phyloP scores from a whole-genome alignment of 345 rosid species.

The Eucalyptus urophylla region DNA sequence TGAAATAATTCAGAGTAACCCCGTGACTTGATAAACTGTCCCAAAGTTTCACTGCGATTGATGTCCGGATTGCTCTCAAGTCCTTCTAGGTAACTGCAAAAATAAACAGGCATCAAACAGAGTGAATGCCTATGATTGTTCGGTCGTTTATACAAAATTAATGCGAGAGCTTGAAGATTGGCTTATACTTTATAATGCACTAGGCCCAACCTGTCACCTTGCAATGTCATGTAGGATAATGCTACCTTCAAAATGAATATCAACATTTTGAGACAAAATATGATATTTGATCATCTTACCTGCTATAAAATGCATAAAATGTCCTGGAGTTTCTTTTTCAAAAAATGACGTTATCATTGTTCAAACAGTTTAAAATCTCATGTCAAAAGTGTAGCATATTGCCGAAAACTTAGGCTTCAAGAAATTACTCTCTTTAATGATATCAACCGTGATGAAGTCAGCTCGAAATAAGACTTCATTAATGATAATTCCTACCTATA shows the following conservation, averaged over 20 bases:
- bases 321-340: background rate
- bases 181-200: background rate
- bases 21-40: constrained; percentile 41
- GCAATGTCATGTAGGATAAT: background rate
- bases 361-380: background rate
- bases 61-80: constrained; percentile 58
- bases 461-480: background rate
- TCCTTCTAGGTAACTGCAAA: constrained; percentile 44
- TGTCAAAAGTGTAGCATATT: background rate
- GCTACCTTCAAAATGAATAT: too few relatives aligned
- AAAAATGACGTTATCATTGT: background rate
- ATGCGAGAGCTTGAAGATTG: background rate
- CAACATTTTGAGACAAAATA: too few relatives aligned
- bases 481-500: background rate
- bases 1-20: constrained; percentile 79
- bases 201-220: background rate
- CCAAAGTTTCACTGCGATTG: constrained; percentile 53
- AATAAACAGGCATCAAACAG: background rate
- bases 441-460: too few relatives aligned
- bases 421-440: background rate
- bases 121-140: background rate
- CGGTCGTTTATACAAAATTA: background rate
- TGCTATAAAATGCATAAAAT: background rate
- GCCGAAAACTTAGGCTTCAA: background rate
- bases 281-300: background rate